Evolutionary conservation across 31 red algal genomes (phyloP).

Genomic region (Odonthalia washingtoniensis): DNA sequence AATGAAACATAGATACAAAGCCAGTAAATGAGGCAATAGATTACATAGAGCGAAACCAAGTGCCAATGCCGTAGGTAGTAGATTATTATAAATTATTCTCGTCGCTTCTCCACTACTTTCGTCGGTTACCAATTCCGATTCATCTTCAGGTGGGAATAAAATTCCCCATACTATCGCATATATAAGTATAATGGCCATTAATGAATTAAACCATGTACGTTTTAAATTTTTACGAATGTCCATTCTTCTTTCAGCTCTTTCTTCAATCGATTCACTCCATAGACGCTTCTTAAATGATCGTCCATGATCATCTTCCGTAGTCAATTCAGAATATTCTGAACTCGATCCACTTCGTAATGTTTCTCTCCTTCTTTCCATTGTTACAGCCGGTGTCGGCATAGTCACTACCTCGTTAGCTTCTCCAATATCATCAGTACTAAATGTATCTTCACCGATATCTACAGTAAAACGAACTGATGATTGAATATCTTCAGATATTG

Average conservation of each 20-base stretch:
- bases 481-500: neutral
- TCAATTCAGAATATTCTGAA: neutral
- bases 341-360: neutral
- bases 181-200: conserved; percentile 65
- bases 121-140: neutral
- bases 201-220: conserved; percentile 73
- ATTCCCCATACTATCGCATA: conserved; percentile 58
- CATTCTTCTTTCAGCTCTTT: conserved; percentile 33
- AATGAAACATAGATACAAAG: conserved; percentile 77
- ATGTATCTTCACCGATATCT: no score
- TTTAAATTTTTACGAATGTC: conserved; percentile 73
- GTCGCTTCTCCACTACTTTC: conserved; percentile 15
- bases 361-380: neutral
- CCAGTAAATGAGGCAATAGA: conserved; percentile 63
- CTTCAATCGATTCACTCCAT: conserved; percentile 38
- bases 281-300: conserved; percentile 56
- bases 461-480: no score
- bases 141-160: conserved; percentile 42
- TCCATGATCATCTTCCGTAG: conserved; percentile 59
- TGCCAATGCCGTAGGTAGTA: conserved; percentile 70
- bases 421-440: no score
- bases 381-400: neutral
- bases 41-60: conserved; percentile 71
- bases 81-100: conserved; percentile 17
- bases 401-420: no score